Evolutionary conservation across 2,329 filamentous ascomycete species (phyloP).

Genomic region (Fusarium camptoceras): DNA sequence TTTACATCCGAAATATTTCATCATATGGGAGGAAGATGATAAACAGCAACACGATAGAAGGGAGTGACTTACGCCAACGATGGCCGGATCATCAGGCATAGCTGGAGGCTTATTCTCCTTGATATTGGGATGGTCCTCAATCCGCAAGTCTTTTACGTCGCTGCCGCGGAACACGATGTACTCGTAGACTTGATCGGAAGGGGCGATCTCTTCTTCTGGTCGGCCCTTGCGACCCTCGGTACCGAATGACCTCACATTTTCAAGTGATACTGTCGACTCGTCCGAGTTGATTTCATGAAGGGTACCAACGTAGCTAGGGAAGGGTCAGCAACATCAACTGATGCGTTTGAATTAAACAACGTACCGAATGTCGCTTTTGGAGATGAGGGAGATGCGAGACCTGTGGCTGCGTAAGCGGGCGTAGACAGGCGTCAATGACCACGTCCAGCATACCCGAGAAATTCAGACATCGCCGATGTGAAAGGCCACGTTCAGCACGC

Average conservation of each 20-base stretch:
- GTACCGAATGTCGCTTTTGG: slow-evolving; percentile 96
- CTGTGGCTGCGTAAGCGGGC: slow-evolving; percentile 61
- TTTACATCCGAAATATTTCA: slow-evolving; percentile 98
- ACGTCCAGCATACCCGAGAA: slow-evolving; percentile 64
- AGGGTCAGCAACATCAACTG: slow-evolving; percentile 49
- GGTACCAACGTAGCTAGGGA: slow-evolving; percentile 86
- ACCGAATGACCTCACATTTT: slow-evolving; percentile 94
- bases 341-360: slow-evolving; percentile 48
- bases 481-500: slow-evolving; percentile 57
- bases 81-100: slow-evolving; percentile 94
- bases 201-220: slow-evolving; percentile 82
- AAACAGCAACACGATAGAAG: slow-evolving; percentile 10
- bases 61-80: slow-evolving; percentile 87
- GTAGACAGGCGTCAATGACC: slow-evolving; percentile 46
- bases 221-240: slow-evolving; percentile 89
- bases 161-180: slow-evolving; percentile 99
- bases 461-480: slow-evolving; percentile 66
- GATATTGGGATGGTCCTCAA: slow-evolving; percentile 83
- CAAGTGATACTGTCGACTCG: slow-evolving; percentile 93
- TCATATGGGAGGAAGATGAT: slow-evolving; percentile 68
- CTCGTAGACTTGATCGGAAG: slow-evolving; percentile 92
- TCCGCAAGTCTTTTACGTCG: slow-evolving; percentile 97
- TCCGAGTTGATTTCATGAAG: slow-evolving; percentile 99
- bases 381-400: slow-evolving; percentile 95
- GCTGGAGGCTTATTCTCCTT: slow-evolving; percentile 80